phyloP scores from a whole-genome alignment of 2,329 filamentous ascomycete species.

The Myriosclerotinia curreyana region DNA sequence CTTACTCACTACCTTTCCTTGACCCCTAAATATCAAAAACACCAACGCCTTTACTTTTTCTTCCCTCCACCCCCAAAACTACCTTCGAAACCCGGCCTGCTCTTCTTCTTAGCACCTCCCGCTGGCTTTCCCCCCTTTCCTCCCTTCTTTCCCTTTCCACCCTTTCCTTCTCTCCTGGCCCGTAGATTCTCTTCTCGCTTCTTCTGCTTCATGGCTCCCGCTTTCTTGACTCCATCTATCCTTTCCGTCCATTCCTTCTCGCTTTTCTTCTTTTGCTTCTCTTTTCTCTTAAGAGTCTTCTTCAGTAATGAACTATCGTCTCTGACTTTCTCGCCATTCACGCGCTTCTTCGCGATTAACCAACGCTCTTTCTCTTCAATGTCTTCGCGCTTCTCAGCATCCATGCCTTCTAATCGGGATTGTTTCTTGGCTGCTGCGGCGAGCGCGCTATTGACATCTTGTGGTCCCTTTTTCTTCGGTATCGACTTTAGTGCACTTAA shows the following conservation, averaged over 20 bases:
- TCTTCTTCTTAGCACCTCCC: slow-evolving; percentile 49
- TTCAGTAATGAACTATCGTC: slow-evolving; percentile 86
- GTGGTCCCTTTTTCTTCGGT: slow-evolving; percentile 75
- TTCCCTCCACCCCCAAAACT: slow-evolving; percentile 39
- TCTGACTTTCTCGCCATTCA: slow-evolving; percentile 82
- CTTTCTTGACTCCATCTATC: slow-evolving; percentile 67
- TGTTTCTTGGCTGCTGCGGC: slow-evolving; percentile 83
- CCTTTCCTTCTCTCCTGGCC: slow-evolving; percentile 73
- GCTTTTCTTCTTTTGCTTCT: slow-evolving; percentile 85
- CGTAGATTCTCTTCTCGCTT: slow-evolving; percentile 78
- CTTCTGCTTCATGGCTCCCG: slow-evolving; percentile 74
- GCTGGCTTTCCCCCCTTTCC: slow-evolving; percentile 49
- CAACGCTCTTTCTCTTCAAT: slow-evolving; percentile 92
- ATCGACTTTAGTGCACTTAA: slow-evolving; percentile 60
- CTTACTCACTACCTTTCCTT: not conserved
- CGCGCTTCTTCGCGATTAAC: slow-evolving; percentile 85
- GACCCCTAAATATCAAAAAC: not conserved
- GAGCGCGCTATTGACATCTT: slow-evolving; percentile 83
- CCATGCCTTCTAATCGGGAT: slow-evolving; percentile 70
- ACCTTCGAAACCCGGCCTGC: slow-evolving; percentile 58
- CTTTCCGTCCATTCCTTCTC: slow-evolving; percentile 82
- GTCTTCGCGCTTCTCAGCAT: slow-evolving; percentile 76
- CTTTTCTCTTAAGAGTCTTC: slow-evolving; percentile 92
- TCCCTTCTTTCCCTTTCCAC: slow-evolving; percentile 57
- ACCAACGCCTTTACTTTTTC: slow-evolving; percentile 22